Evolutionary conservation across 345 rosid genomes (phyloP).

Genomic region (Eucalyptus curtisii): DNA sequence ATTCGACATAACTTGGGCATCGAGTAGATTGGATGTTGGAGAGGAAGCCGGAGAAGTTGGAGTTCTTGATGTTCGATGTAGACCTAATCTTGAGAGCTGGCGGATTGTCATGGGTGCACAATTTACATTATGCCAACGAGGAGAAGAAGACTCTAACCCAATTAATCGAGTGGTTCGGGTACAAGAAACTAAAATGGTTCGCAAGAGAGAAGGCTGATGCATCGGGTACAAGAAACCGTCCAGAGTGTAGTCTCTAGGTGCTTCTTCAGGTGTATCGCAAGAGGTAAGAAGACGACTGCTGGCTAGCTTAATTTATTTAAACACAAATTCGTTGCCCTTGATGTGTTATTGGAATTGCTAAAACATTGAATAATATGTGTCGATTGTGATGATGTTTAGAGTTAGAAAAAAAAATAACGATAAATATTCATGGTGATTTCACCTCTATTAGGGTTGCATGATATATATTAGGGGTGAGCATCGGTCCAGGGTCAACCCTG

Average conservation of each 20-base stretch:
- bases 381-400: neutral
- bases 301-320: neutral
- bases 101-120: constrained; percentile 83
- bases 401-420: neutral
- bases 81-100: constrained; percentile 75
- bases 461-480: no score
- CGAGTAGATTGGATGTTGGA: constrained; percentile 54
- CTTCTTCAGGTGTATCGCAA: neutral
- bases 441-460: neutral
- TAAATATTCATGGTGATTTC: neutral
- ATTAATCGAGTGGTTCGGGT: constrained; percentile 69
- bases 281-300: neutral
- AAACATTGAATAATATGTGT: neutral
- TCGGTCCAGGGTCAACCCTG: no score
- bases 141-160: constrained; percentile 58
- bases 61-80: constrained; percentile 86
- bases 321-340: neutral
- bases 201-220: constrained; percentile 53
- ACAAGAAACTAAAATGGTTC: constrained; percentile 91
- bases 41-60: constrained; percentile 56
- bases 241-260: constrained; percentile 20
- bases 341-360: neutral
- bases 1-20: constrained; percentile 52
- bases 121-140: constrained; percentile 41
- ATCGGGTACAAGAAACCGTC: constrained; percentile 42